phyloP scores from a whole-genome alignment of 768 basidiomycete species.

The Calocera viscosa region DNA sequence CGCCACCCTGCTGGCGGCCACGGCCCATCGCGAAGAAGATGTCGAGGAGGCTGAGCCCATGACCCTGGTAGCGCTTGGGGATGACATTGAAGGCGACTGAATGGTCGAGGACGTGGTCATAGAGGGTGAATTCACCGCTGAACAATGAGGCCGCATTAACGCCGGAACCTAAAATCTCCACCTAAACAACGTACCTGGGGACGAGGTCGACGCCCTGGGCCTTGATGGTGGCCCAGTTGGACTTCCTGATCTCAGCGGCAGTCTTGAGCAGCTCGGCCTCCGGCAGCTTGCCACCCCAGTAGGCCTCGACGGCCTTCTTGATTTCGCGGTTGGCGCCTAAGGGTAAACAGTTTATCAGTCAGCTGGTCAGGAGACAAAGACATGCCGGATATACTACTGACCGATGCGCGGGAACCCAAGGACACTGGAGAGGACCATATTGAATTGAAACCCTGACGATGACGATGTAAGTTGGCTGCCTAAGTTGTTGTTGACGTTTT shows the following conservation, averaged over 20 bases:
- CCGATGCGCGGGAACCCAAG: slow-evolving; percentile 91
- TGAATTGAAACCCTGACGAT: slow-evolving; percentile 24
- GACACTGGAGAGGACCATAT: slow-evolving; percentile 68
- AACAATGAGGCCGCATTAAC: slow-evolving; percentile 11
- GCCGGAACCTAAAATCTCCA: slow-evolving; percentile 16
- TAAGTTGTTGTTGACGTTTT: slow-evolving; percentile 5
- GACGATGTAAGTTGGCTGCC: slow-evolving; percentile 12
- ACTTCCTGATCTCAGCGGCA: slow-evolving; percentile 76
- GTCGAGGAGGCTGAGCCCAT: slow-evolving; percentile 78
- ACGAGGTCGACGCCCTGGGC: slow-evolving; percentile 74
- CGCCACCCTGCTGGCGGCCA: slow-evolving; percentile 85
- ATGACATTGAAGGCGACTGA: slow-evolving; percentile 93
- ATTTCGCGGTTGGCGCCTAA: slow-evolving; percentile 86
- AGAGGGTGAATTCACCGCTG: slow-evolving; percentile 96
- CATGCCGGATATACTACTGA: slow-evolving; percentile 26
- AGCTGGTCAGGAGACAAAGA: neutral
- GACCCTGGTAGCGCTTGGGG: slow-evolving; percentile 82
- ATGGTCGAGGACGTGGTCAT: slow-evolving; percentile 97
- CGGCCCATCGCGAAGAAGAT: slow-evolving; percentile 99
- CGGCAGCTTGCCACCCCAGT: slow-evolving; percentile 88
- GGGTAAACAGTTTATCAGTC: slow-evolving; percentile 9
- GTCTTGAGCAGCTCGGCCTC: slow-evolving; percentile 79
- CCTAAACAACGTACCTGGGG: slow-evolving; percentile 55
- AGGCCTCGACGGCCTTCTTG: slow-evolving; percentile 96
- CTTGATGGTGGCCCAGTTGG: slow-evolving; percentile 79